These are phyloP conservation scores for Heterobasidion occidentale DNA, from an alignment of 1,284 basidiomycete genomes.

Conservation along the genomic window DNA sequence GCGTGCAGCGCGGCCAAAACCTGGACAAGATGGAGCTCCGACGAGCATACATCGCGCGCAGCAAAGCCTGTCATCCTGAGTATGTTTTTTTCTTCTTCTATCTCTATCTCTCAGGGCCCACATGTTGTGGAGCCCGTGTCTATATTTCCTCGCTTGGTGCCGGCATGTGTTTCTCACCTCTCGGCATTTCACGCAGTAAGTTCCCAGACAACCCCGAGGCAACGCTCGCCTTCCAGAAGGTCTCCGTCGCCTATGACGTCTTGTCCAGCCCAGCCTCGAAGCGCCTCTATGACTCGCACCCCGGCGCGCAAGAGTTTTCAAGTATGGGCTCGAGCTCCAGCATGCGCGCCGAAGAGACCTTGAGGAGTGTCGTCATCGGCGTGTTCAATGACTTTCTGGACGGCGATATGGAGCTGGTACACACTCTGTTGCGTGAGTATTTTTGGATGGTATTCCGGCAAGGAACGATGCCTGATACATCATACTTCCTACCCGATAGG, in stretches of 20 bases:
- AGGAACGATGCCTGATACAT: not conserved
- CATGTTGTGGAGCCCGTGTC: not conserved
- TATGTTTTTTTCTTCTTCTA: conserved; percentile 25
- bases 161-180: not conserved
- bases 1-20: conserved; percentile 40
- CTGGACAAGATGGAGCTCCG: conserved; percentile 61
- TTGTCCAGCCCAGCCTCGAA: conserved; percentile 66
- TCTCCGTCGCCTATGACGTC: conserved; percentile 77
- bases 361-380: conserved; percentile 63
- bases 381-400: conserved; percentile 79
- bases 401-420: conserved; percentile 77
- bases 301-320: conserved; percentile 30
- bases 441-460: not conserved
- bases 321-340: conserved; percentile 43
- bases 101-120: not conserved
- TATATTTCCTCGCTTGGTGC: too few relatives aligned
- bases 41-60: conserved; percentile 70
- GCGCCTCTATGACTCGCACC: conserved; percentile 60
- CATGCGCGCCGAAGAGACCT: conserved; percentile 64
- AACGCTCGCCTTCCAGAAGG: conserved; percentile 79
- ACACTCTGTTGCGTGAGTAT: conserved; percentile 59
- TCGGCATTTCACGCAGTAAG: conserved; percentile 43
- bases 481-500: conserved; percentile 28
- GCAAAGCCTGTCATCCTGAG: conserved; percentile 81
- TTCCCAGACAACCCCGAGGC: conserved; percentile 71